Conservation (phyloP, 176 grass and related monocot genomes). For the Ampelocalamus luodianensis region DNA sequence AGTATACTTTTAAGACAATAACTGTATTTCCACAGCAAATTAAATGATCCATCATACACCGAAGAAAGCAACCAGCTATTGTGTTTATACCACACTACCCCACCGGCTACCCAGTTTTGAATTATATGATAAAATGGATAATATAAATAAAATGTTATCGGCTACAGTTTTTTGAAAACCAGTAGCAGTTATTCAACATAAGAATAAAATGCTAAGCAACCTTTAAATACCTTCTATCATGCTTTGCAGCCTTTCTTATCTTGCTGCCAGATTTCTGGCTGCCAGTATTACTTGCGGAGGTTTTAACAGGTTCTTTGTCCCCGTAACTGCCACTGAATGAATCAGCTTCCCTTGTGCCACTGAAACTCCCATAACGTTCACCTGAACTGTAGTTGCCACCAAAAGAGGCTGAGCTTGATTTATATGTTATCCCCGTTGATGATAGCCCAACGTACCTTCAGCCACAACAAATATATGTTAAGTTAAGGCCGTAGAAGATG, state of each 20-base stretch:
- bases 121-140: conserved; percentile 24
- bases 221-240: conserved; percentile 55
- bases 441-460: conserved; percentile 92
- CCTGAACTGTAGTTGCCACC: conserved; percentile 62
- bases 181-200: not conserved
- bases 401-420: conserved; percentile 79
- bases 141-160: not conserved
- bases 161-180: conserved; percentile 19
- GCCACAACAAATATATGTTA: conserved; percentile 50
- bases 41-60: conserved; percentile 11
- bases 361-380: conserved; percentile 80
- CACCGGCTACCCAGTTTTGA: not conserved
- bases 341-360: conserved; percentile 71
- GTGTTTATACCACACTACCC: not conserved
- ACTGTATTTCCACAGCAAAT: conserved; percentile 33
- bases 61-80: not conserved
- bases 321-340: conserved; percentile 66
- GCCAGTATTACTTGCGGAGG: conserved; percentile 45
- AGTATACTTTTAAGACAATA: conserved; percentile 30
- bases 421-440: conserved; percentile 82
- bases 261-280: conserved; percentile 58
- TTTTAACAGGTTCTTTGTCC: conserved; percentile 65
- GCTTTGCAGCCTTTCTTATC: conserved; percentile 49
- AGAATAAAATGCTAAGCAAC: conserved; percentile 34
- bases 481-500: conserved; percentile 17